Evolutionary conservation across 768 basidiomycete species (phyloP).

Genomic region (Pisolithus marmoratus): DNA sequence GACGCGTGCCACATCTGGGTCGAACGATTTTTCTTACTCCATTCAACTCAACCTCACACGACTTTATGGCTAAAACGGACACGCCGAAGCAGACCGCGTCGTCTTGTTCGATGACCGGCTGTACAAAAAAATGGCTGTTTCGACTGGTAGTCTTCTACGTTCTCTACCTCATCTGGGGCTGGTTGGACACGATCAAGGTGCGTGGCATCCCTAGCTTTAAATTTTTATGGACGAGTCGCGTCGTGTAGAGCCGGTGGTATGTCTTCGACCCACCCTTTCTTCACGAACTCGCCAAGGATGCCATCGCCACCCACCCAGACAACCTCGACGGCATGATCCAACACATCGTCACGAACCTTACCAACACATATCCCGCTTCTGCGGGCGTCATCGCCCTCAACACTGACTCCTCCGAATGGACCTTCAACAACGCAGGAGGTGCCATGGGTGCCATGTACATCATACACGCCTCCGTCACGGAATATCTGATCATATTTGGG

Average conservation of each 20-base stretch:
- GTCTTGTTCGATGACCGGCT: not conserved
- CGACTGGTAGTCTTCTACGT: constrained; percentile 22
- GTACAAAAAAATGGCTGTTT: constrained; percentile 29
- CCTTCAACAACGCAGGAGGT: constrained; percentile 95
- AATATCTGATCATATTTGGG: constrained; percentile 95
- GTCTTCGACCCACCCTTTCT: constrained; percentile 70
- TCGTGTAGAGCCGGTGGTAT: constrained; percentile 75
- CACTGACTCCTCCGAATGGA: constrained; percentile 72
- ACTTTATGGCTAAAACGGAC: constrained; percentile 14
- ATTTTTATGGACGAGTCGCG: not conserved
- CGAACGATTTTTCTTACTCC: too few relatives aligned
- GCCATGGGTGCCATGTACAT: constrained; percentile 99
- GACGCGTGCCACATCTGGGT: too few relatives aligned
- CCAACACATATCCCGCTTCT: constrained; percentile 58
- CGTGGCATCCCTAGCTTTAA: constrained; percentile 4
- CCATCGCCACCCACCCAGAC: constrained; percentile 60
- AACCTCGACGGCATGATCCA: constrained; percentile 70
- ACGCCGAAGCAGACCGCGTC: not conserved
- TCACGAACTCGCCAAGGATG: constrained; percentile 68
- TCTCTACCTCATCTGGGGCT: constrained; percentile 35
- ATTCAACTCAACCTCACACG: not conserved
- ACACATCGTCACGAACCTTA: constrained; percentile 80
- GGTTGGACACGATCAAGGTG: constrained; percentile 64
- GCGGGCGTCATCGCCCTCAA: constrained; percentile 48
- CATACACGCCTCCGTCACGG: constrained; percentile 94